Conservation (phyloP, 2,329 filamentous ascomycete species). For the Hawksworthiomyces lignivorus region DNA sequence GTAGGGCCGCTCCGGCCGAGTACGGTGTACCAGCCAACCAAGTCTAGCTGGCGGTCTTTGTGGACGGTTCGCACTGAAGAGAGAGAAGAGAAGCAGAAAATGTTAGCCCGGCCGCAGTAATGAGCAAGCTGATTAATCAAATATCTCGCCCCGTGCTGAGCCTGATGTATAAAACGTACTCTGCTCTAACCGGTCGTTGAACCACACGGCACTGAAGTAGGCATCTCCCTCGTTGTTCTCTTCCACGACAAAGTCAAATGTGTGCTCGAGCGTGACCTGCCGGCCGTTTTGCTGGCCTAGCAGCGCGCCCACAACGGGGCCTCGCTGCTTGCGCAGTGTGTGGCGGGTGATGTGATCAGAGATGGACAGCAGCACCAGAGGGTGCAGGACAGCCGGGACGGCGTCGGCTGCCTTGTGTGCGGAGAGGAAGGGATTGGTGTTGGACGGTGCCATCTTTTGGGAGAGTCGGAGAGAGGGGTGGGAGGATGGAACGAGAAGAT, state of each 20-base stretch:
- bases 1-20: constrained; percentile 66
- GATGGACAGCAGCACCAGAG: constrained; percentile 89
- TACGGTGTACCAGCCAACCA: constrained; percentile 90
- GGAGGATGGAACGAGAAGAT: background rate
- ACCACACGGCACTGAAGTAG: constrained; percentile 62
- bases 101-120: no score
- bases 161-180: constrained; percentile 47
- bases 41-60: constrained; percentile 70
- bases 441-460: no score
- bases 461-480: background rate
- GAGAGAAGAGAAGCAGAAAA: constrained; percentile 2
- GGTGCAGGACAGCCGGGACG: constrained; percentile 78
- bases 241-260: constrained; percentile 69
- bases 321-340: constrained; percentile 64
- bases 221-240: constrained; percentile 46
- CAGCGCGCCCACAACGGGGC: constrained; percentile 79
- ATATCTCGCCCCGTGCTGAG: no score
- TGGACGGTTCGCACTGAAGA: constrained; percentile 78
- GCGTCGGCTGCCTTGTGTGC: constrained; percentile 62
- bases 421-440: constrained; percentile 54
- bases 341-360: constrained; percentile 95
- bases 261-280: constrained; percentile 85
- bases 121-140: background rate
- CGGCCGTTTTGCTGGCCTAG: constrained; percentile 86
- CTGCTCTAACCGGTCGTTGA: constrained; percentile 70